A percentile compares a stretch with the other conserved stretches of the same genome.
Evolutionary conservation across 495 filamentous ascomycete genomes (phyloP).

Genomic region (Chaetomium fimeti): DNA sequence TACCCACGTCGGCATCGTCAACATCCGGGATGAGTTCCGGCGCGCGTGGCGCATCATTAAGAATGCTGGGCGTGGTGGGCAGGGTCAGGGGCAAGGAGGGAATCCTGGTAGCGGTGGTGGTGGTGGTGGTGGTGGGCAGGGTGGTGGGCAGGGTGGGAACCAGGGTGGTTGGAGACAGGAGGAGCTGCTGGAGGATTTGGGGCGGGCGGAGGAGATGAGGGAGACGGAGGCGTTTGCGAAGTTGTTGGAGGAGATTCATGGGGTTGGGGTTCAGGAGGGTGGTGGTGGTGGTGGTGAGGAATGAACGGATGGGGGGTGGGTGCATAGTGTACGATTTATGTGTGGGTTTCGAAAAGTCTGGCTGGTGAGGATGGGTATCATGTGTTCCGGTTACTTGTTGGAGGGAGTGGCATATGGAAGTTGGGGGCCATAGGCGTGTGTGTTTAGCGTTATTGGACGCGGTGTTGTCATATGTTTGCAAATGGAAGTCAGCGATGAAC

Average conservation of each 20-base stretch:
- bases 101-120: neutral
- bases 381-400: neutral
- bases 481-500: too few relatives aligned
- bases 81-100: too few relatives aligned
- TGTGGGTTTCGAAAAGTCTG: neutral
- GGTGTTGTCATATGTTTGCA: too few relatives aligned
- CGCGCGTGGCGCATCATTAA: slow-evolving; percentile 67
- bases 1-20: slow-evolving; percentile 67
- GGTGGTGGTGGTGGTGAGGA: neutral
- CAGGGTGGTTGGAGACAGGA: slow-evolving; percentile 25
- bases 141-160: neutral
- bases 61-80: slow-evolving; percentile 30
- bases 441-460: too few relatives aligned
- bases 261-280: slow-evolving; percentile 12
- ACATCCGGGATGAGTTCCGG: slow-evolving; percentile 76
- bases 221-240: slow-evolving; percentile 37
- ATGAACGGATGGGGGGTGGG: neutral
- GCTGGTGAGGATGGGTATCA: neutral
- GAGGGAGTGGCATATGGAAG: neutral
- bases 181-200: slow-evolving; percentile 42
- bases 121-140: neutral
- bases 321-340: neutral
- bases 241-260: slow-evolving; percentile 46
- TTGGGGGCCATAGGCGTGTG: neutral
- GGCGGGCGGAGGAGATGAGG: slow-evolving; percentile 23